phyloP scores from a whole-genome alignment of 805 yeast species.

The Wickerhamomyces rabaulensis region DNA sequence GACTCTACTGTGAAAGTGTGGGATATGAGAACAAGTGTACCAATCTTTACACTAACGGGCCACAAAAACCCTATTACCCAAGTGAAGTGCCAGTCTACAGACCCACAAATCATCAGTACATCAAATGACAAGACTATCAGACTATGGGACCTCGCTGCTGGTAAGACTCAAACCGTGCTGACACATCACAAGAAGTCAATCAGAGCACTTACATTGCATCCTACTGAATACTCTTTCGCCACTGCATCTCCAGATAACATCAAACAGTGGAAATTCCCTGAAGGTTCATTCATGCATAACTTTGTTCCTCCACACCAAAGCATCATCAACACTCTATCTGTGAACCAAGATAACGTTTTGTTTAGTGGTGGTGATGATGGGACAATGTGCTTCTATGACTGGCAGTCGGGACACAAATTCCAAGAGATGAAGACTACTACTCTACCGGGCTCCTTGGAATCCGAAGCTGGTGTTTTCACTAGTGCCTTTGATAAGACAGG shows the following conservation, averaged over 20 bases:
- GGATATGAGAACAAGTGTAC: conserved; percentile 82
- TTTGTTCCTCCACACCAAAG: conserved; percentile 38
- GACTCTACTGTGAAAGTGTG: conserved; percentile 85
- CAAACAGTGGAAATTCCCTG: conserved; percentile 79
- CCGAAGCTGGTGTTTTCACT: conserved; percentile 65
- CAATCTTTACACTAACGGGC: conserved; percentile 75
- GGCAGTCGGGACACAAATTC: conserved; percentile 59
- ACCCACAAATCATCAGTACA: conserved; percentile 82
- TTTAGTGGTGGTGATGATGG: conserved; percentile 89
- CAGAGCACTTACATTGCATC: conserved; percentile 65
- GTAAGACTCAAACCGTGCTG: conserved; percentile 60
- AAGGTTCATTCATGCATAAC: conserved; percentile 65
- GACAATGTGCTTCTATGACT: conserved; percentile 69
- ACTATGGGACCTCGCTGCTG: conserved; percentile 88
- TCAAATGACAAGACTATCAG: conserved; percentile 82
- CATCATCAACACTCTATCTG: conserved; percentile 64
- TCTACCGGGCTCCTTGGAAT: conserved; percentile 64
- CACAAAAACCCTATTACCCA: conserved; percentile 73
- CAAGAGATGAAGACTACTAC: conserved; percentile 51
- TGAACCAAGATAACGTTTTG: conserved; percentile 56
- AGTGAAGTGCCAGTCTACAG: conserved; percentile 61
- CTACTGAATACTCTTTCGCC: conserved; percentile 66
- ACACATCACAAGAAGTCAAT: conserved; percentile 86
- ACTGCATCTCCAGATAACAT: conserved; percentile 80
- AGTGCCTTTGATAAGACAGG: conserved; percentile 79